Base-by-base conservation (phyloP, 352 stramenopile species). In the Pythium dissimile region DNA sequence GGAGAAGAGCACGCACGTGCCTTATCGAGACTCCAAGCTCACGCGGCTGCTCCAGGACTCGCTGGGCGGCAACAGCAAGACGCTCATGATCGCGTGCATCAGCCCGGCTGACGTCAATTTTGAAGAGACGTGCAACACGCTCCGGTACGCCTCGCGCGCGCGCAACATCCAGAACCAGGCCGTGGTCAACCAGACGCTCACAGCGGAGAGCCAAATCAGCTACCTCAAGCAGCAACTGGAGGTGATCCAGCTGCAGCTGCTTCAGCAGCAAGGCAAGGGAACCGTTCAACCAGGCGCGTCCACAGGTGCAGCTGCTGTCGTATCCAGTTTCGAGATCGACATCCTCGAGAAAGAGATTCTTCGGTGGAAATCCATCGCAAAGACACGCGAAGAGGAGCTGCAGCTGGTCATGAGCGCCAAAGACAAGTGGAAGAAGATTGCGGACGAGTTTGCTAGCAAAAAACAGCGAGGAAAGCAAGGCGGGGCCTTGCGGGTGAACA, bases 141-240 rank as follows among this genome's bases (percentile, higher is more conserved):
- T 99, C 16, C 84, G 97, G 16, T 93, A 90, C 59, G 96, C 96
- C 1, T 96, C 97, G 48, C 88, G 97, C 20, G 94, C 97, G 5
- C 98, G 98, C 42, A 98, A 98, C 52, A 99, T 99, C 64, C 95
- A 99, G 63, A 99, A 99, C 71, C 88, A 92, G 56, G 94, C 97
- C 1, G 84, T 98, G 50, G 90, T 99, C 32, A 99, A 99, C 69
- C 92, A 98, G 59, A 94, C 98, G 57, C 75, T 90, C 20, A 98
- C 96, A 52, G 84, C 94, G 21, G 82, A 92, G 27, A 97, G 69
- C 46, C 72, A 87, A 56, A 56, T 91, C 10, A 30, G 34, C 5
- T 77, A 72, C 34, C 64, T 92, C 8, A 88, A 86, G 47, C 76
- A 85, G 51, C 78, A 93, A 57, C 43, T 93, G 18, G 79, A 83